Percentiles rank a stretch among this genome's conserved stretches.
Conservation (phyloP, 1,284 basidiomycete species). For the Cutaneotrichosporon cutaneum region DNA sequence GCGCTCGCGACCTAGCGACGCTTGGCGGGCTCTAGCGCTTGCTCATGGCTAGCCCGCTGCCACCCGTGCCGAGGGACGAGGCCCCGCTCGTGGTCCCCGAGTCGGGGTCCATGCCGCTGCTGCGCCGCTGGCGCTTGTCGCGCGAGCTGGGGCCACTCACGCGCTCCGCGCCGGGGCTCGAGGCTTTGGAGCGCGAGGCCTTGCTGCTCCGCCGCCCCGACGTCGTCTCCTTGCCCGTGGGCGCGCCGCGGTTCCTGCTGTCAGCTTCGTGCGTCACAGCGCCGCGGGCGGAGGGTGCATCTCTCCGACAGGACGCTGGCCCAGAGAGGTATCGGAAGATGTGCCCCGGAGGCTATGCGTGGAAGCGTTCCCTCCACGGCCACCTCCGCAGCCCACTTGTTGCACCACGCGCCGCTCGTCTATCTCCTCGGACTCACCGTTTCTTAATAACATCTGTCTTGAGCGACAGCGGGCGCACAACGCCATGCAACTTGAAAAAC, state of each 20-base stretch:
- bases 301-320: background rate
- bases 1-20: background rate
- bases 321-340: background rate
- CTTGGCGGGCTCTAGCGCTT: no score
- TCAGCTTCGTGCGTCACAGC: background rate
- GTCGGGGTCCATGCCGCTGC: constrained; percentile 13
- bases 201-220: constrained; percentile 10
- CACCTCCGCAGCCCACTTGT: background rate
- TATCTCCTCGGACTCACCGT: constrained; percentile 60
- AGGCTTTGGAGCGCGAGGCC: constrained; percentile 20
- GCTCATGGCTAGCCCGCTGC: constrained; percentile 15
- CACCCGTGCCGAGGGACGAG: constrained; percentile 14
- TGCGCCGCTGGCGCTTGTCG: constrained; percentile 24
- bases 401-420: no score
- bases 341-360: background rate
- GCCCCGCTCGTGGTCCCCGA: constrained; percentile 14
- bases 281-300: background rate
- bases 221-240: constrained; percentile 20
- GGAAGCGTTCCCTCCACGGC: background rate
- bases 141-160: background rate
- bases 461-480: constrained; percentile 85
- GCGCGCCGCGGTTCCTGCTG: constrained; percentile 24
- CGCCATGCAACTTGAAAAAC: constrained; percentile 93
- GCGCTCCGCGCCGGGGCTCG: constrained; percentile 7
- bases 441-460: constrained; percentile 99